Evolutionary conservation across 805 yeast genomes (phyloP).

Genomic region (Yarrowia sp.): DNA sequence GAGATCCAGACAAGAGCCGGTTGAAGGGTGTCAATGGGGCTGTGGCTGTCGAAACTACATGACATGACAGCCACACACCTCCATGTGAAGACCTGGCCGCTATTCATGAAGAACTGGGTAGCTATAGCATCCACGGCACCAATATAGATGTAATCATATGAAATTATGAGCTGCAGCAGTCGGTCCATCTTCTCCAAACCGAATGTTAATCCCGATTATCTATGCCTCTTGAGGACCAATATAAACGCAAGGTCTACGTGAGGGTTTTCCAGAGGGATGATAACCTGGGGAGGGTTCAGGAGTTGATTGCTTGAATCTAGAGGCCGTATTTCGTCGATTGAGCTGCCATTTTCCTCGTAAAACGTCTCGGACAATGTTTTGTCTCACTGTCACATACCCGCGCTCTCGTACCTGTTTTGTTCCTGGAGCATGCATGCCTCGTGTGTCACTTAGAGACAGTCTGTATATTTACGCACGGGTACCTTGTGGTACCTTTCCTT

Average conservation of each 20-base stretch:
- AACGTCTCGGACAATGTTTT: background rate
- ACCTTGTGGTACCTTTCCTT: slow-evolving; percentile 13
- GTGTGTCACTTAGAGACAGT: background rate
- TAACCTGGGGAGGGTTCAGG: background rate
- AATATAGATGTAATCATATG: slow-evolving; percentile 5
- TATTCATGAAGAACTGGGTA: background rate
- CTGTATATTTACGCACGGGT: slow-evolving; percentile 16
- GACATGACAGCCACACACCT: background rate
- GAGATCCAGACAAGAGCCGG: background rate
- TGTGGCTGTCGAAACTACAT: background rate
- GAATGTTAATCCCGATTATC: slow-evolving; percentile 31
- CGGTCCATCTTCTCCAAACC: slow-evolving; percentile 12
- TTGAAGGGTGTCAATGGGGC: background rate
- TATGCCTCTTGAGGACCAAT: slow-evolving; percentile 17
- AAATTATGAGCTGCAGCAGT: slow-evolving; percentile 1
- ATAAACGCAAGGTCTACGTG: slow-evolving; percentile 10
- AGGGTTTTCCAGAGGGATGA: background rate
- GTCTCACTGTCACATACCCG: slow-evolving; percentile 15
- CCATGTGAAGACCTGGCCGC: background rate
- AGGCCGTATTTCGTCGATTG: background rate
- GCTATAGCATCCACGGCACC: background rate
- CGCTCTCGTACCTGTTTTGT: background rate
- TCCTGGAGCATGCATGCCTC: slow-evolving; percentile 30
- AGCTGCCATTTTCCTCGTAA: no score
- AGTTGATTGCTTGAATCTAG: background rate